Percentiles rank a stretch among this genome's conserved stretches.
Evolutionary conservation across 2,329 filamentous ascomycete species (phyloP).

Genomic region (Diaporthe sp.): DNA sequence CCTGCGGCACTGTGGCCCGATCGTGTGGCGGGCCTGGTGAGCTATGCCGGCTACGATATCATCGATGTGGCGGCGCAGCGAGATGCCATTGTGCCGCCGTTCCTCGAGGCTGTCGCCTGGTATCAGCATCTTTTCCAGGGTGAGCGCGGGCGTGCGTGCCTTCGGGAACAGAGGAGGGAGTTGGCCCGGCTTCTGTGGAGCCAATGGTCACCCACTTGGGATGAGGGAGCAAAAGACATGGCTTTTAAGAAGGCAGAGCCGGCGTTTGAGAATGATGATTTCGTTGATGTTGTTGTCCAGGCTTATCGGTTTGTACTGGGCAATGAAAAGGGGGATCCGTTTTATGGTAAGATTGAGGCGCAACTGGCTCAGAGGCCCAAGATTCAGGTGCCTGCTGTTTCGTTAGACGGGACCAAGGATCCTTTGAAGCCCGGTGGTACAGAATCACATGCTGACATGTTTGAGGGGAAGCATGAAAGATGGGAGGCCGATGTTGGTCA

Average conservation of each 20-base stretch:
- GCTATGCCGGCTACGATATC: conserved; percentile 14
- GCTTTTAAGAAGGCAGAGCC: neutral
- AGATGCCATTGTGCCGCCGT: neutral
- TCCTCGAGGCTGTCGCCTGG: neutral
- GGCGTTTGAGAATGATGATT: neutral
- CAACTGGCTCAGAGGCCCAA: neutral
- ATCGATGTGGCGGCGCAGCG: neutral
- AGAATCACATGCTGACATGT: neutral
- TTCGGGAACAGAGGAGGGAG: neutral
- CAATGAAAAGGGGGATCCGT: neutral
- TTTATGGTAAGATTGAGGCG: neutral
- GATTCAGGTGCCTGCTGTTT: neutral
- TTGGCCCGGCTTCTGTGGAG: neutral
- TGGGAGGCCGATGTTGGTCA: neutral
- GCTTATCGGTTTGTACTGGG: neutral
- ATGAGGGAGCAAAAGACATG: neutral
- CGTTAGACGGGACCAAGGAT: neutral
- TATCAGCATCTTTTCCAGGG: conserved; percentile 18
- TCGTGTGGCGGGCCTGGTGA: neutral
- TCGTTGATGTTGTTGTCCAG: neutral
- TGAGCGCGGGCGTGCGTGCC: neutral
- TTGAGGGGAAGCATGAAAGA: neutral
- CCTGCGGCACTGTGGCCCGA: neutral
- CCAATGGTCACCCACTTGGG: neutral
- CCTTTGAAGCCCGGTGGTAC: conserved; percentile 1